A percentile compares a stretch with the other conserved stretches of the same genome.
Conservation (phyloP, 768 basidiomycete species). For the Phlebiopsis flavidoalba region DNA sequence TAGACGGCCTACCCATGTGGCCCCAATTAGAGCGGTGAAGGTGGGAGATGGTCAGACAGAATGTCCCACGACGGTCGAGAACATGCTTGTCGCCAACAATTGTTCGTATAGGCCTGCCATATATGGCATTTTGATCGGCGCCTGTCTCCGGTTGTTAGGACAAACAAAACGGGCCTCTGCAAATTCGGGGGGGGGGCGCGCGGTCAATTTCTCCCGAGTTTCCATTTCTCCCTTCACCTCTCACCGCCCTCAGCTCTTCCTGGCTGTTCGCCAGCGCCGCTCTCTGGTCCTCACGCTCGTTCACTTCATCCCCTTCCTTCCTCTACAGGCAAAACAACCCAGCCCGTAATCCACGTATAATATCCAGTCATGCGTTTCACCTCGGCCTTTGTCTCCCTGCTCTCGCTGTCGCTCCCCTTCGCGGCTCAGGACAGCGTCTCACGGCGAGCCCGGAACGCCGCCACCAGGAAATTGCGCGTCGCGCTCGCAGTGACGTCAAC, state of each 20-base stretch:
- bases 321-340: background rate
- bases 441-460: constrained; percentile 16
- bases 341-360: background rate
- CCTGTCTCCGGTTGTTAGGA: background rate
- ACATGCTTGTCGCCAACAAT: background rate
- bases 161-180: constrained; percentile 3
- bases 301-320: background rate
- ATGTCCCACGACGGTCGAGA: background rate
- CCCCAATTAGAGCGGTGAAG: background rate
- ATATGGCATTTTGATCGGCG: background rate
- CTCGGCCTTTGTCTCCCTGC: constrained; percentile 17
- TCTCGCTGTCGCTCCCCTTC: constrained; percentile 21
- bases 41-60: background rate
- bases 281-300: constrained; percentile 7
- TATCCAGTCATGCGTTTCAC: constrained; percentile 18
- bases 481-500: constrained; percentile 13
- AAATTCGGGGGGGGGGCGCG: background rate
- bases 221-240: background rate
- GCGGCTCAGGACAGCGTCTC: constrained; percentile 14
- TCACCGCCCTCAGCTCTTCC: background rate
- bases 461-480: constrained; percentile 25
- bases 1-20: background rate
- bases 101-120: background rate
- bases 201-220: background rate
- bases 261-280: constrained; percentile 5